Base-by-base conservation (phyloP, 1,284 basidiomycete species). In the Cystobasidium slooffiae region DNA sequence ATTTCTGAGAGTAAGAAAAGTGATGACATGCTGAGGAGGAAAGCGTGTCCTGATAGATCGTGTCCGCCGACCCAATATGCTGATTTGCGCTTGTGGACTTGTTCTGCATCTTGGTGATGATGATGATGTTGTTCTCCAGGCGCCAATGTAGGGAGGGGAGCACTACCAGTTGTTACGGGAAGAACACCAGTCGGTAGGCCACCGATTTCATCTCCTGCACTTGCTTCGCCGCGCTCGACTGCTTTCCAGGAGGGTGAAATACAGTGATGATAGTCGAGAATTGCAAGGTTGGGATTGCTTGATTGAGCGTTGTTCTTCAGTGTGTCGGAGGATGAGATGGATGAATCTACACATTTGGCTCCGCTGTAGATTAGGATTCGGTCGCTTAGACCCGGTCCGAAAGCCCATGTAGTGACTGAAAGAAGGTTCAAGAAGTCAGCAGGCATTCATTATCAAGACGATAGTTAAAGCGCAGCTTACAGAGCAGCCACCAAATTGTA, bases 21-120 rank as follows among this genome's bases (percentile, higher is more conserved):
- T 8, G 87, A 84, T n/a, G 90, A 87, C 84, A 97, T 87, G 1
- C 91, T 91, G 78, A 98, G 87, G 76, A 99, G 87, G 84, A 97
- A 98, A 37, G 94, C 87, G 81, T 99, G 96, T 1, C 95, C 95
- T 0, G 93, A 95, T 14, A 98, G 88, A 80, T 99, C 96, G 82
- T 97, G 94, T 0, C 95, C 95, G 75, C 87, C 89, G 80, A 88
- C 87, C 78, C 78, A 80, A 64, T 78, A 79, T 56, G 79, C 77
- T 39, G 53, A 51, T 41, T 37, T 67, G 31, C 64, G 46, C 8
- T 59, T 51, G 6, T 65, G 61, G 16, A 31, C 43, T 6, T 39
- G 39, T 6, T 52, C 20, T 31, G 46, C 22, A 2, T 12, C 12
- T 3, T 31, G 39, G 37, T 68, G 51, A 6, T 8, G 16, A 22